Evolutionary conservation across 768 basidiomycete genomes (phyloP).

Genomic region (Clitopilus hobsonii): DNA sequence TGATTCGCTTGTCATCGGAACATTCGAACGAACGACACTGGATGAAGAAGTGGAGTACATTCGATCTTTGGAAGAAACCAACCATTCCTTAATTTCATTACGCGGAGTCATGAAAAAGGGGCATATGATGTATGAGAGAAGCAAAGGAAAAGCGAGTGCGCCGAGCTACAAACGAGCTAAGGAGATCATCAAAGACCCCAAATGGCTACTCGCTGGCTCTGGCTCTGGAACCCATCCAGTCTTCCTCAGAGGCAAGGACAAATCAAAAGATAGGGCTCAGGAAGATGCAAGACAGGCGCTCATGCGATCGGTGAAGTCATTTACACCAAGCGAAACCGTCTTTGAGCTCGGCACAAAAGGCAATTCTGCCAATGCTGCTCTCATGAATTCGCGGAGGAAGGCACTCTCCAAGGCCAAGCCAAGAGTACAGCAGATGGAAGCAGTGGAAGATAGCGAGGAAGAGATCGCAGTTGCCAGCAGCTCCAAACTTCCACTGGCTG

Average conservation of each 20-base stretch:
- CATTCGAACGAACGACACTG: constrained; percentile 71
- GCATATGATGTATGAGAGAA: constrained; percentile 91
- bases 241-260: constrained; percentile 36
- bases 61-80: constrained; percentile 55
- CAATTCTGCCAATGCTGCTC: constrained; percentile 49
- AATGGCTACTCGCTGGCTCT: constrained; percentile 66
- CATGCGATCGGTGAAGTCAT: constrained; percentile 72
- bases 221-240: constrained; percentile 73
- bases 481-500: constrained; percentile 54
- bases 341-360: constrained; percentile 85
- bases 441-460: constrained; percentile 26
- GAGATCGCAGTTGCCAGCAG: constrained; percentile 24
- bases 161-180: constrained; percentile 88
- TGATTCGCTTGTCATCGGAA: constrained; percentile 72
- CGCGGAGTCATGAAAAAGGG: constrained; percentile 85
- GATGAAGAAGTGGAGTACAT: constrained; percentile 86
- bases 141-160: constrained; percentile 83
- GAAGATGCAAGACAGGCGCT: constrained; percentile 62
- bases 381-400: constrained; percentile 89
- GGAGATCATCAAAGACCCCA: constrained; percentile 68
- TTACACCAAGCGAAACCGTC: constrained; percentile 84
- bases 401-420: constrained; percentile 60
- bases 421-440: constrained; percentile 40
- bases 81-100: constrained; percentile 60
- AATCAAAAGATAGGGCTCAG: constrained; percentile 29